Evolutionary conservation across 768 basidiomycete species (phyloP).

Genomic region (Phanerochaete carnosa): DNA sequence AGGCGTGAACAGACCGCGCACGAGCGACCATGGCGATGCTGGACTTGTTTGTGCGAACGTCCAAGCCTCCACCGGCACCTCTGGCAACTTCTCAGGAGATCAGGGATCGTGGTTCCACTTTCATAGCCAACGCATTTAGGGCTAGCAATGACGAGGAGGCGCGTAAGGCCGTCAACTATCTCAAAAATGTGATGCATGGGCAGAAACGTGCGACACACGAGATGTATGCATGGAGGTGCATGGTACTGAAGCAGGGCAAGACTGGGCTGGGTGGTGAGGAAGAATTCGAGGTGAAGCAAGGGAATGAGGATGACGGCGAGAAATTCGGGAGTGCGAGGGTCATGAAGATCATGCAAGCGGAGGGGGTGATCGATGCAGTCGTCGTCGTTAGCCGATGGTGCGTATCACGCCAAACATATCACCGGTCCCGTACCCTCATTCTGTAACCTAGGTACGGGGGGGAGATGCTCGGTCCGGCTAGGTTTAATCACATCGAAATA

Average conservation of each 20-base stretch:
- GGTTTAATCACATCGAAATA: conserved; percentile 76
- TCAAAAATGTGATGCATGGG: conserved; percentile 56
- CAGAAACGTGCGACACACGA: conserved; percentile 63
- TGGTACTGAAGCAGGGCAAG: conserved; percentile 62
- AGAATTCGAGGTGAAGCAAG: conserved; percentile 67
- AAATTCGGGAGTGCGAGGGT: conserved; percentile 64
- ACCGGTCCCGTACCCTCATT: background rate
- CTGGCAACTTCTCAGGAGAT: conserved; percentile 68
- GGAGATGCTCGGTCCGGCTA: conserved; percentile 67
- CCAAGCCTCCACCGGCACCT: conserved; percentile 42
- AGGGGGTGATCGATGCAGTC: conserved; percentile 72
- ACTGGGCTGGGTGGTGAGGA: conserved; percentile 69
- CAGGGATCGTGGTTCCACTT: conserved; percentile 70
- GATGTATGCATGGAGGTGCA: conserved; percentile 77
- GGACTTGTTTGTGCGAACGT: conserved; percentile 50
- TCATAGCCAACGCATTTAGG: conserved; percentile 60
- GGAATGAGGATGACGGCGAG: conserved; percentile 76
- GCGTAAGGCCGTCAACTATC: conserved; percentile 43
- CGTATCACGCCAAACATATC: conserved; percentile 12
- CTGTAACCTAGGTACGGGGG: conserved; percentile 69
- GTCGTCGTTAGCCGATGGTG: conserved; percentile 81
- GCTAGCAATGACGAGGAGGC: conserved; percentile 54
- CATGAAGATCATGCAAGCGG: conserved; percentile 64
- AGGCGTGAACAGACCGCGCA: background rate
- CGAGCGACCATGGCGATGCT: conserved; percentile 32